A percentile compares a stretch with the other conserved stretches of the same genome.
Evolutionary conservation across 257 asterid species (phyloP).

Genomic region (Solanum gandarillasii): DNA sequence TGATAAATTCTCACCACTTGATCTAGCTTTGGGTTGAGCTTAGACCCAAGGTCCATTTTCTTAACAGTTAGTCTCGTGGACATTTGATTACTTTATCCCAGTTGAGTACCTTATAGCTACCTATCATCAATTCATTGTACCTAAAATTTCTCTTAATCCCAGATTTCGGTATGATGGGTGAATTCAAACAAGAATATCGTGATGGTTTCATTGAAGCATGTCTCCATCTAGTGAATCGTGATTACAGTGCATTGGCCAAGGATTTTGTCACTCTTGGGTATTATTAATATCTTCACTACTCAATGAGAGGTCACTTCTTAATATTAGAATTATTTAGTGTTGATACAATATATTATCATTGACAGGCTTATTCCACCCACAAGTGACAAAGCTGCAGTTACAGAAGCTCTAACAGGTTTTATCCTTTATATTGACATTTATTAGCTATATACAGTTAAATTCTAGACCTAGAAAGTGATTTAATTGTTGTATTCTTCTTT

Average conservation of each 20-base stretch:
- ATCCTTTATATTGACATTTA: slow-evolving; percentile 1
- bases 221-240: slow-evolving; percentile 96
- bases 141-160: slow-evolving; percentile 4
- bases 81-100: neutral
- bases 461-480: neutral
- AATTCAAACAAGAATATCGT: slow-evolving; percentile 83
- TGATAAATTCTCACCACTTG: neutral
- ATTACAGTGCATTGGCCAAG: slow-evolving; percentile 79
- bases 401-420: slow-evolving; percentile 82
- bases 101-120: neutral
- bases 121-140: neutral
- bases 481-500: neutral
- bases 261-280: slow-evolving; percentile 98
- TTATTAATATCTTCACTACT: slow-evolving; percentile 12
- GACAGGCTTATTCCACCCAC: slow-evolving; percentile 94
- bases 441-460: neutral
- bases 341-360: slow-evolving; percentile 3
- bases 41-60: neutral
- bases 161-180: slow-evolving; percentile 99
- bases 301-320: neutral
- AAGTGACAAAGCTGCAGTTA: slow-evolving; percentile 76
- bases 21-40: neutral
- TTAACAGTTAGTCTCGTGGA: neutral
- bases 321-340: slow-evolving; percentile 7
- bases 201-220: slow-evolving; percentile 98